Evolutionary conservation across 805 yeast species (phyloP).

Genomic region (Candida orba): DNA sequence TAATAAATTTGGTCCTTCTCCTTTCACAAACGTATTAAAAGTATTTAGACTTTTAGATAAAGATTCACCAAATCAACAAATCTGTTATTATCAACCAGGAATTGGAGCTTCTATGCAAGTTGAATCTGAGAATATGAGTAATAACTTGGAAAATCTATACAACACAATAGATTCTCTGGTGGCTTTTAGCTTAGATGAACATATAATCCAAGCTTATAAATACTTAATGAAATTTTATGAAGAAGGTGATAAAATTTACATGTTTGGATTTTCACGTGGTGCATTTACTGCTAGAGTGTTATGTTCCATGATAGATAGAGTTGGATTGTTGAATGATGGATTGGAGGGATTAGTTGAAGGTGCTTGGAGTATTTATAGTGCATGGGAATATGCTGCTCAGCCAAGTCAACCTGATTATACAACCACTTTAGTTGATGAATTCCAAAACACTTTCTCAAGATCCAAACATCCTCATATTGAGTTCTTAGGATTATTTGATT

Average conservation of each 20-base stretch:
- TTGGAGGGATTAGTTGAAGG: conserved; percentile 47
- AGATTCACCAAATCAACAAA: conserved; percentile 31
- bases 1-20: conserved; percentile 48
- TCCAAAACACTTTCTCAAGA: conserved; percentile 46
- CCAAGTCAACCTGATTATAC: conserved; percentile 39
- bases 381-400: conserved; percentile 56
- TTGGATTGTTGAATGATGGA: conserved; percentile 53
- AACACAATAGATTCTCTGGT: conserved; percentile 36
- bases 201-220: conserved; percentile 50
- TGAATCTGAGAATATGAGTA: conserved; percentile 24
- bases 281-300: conserved; percentile 59
- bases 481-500: conserved; percentile 65
- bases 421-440: conserved; percentile 43
- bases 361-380: conserved; percentile 57
- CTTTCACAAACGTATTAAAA: conserved; percentile 48
- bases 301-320: conserved; percentile 57
- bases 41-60: conserved; percentile 46
- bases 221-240: conserved; percentile 43
- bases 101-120: conserved; percentile 47
- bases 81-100: conserved; percentile 65
- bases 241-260: conserved; percentile 42
- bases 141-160: conserved; percentile 12
- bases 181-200: conserved; percentile 49
- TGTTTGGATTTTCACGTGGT: conserved; percentile 61
- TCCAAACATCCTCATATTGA: conserved; percentile 35